Base-by-base conservation (phyloP, 768 basidiomycete genomes). In the Lactarius sp. region DNA sequence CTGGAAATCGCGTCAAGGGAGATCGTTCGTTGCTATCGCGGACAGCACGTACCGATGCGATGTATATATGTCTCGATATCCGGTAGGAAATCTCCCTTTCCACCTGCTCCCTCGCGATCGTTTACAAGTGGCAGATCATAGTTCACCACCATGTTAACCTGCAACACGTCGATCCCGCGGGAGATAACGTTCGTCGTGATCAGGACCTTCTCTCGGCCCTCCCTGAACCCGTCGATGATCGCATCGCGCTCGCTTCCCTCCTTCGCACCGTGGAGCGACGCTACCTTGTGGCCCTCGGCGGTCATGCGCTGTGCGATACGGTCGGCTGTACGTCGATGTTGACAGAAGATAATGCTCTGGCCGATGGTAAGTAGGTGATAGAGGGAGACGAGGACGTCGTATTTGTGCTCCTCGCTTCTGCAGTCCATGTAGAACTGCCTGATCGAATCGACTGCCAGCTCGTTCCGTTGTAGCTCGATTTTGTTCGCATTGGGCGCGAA, bases 121-220 rank as follows among this genome's bases (percentile, higher is more conserved):
- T 85, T 87, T 83, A 91, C 85, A 52, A 94, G 77, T 0, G 95
- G 94, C 33, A 97, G 82, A 72, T 98, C 95, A 72, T 98, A 99
- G 77, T 98, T 98, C 75, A 99, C 94, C n/a, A 98, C 96, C 94
- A 99, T 94, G 80, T 98, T 99, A 70, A 99, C 97, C 78, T 98
- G 96, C 60, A 94, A 81, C 71, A 99, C 97, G 71, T 99, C 97
- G 77, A 99, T 98, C 49, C 97, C 97, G 18, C 97, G 87, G 1
- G 97, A 95, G 67, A 98, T 90, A 71, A 99, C 97, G 75, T 99
- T 99, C 44, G 97, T 99, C 57, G 97, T 98, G 73, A 99, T 99
- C 68, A 99, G 78, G 55, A 95, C 95, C 75, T 99, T 99, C 73
- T 94, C 94, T 69, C 88, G 89, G 59, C 97, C 97, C 70, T 97